Evolutionary conservation across 352 stramenopile genomes (phyloP).

Genomic region (Phytophthora quininea): DNA sequence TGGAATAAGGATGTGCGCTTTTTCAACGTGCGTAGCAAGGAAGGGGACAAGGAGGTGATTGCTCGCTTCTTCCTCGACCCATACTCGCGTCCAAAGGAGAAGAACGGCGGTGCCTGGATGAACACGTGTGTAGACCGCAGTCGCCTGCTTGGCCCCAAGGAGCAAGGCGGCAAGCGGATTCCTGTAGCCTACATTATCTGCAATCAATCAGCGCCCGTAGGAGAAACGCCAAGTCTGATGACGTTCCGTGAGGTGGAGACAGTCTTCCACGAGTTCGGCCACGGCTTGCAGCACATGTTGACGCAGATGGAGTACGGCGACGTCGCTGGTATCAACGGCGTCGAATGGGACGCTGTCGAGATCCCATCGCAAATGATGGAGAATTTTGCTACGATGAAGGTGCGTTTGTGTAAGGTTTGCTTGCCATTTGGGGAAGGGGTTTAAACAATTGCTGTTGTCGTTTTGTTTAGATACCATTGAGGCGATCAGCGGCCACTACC

Average conservation of each 20-base stretch:
- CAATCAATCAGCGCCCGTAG: slow-evolving; percentile 95
- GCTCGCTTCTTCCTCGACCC: slow-evolving; percentile 98
- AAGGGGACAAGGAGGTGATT: slow-evolving; percentile 82
- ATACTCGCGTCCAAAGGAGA: slow-evolving; percentile 96
- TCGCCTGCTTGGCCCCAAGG: slow-evolving; percentile 71
- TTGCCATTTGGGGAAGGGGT: slow-evolving; percentile 27
- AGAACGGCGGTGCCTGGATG: slow-evolving; percentile 99
- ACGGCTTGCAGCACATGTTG: slow-evolving; percentile 99
- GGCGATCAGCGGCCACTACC: slow-evolving; percentile 82
- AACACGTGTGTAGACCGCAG: slow-evolving; percentile 95
- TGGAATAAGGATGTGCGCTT: slow-evolving; percentile 98
- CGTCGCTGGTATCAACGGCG: slow-evolving; percentile 96
- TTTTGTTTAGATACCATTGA: slow-evolving; percentile 74
- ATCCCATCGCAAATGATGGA: slow-evolving; percentile 99
- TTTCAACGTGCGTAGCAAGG: slow-evolving; percentile 91
- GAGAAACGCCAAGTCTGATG: slow-evolving; percentile 96
- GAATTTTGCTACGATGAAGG: slow-evolving; percentile 97
- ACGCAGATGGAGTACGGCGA: slow-evolving; percentile 95
- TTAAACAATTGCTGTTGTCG: background rate
- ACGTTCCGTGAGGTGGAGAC: slow-evolving; percentile 98
- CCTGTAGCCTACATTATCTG: slow-evolving; percentile 98
- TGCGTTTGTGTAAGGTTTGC: slow-evolving; percentile 31
- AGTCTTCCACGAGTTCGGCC: slow-evolving; percentile 96
- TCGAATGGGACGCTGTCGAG: slow-evolving; percentile 99
- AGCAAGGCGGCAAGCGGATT: slow-evolving; percentile 68